Base-by-base conservation (phyloP, 2,329 filamentous ascomycete species). In the Fusarium nanum region DNA sequence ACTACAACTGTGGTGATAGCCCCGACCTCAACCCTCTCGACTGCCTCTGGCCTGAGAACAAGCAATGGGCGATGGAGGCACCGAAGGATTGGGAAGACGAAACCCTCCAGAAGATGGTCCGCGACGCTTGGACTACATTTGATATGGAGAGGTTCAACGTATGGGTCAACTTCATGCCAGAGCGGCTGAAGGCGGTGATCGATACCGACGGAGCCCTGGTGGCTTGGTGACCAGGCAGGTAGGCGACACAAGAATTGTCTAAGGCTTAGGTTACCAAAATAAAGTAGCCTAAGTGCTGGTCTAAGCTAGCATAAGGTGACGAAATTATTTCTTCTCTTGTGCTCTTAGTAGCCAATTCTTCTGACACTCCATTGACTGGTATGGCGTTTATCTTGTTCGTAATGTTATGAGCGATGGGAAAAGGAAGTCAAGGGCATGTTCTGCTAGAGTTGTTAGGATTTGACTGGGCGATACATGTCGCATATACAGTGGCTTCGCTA, bases 151-250 rank as follows among this genome's bases (percentile, higher is more conserved):
- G 75, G 46, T 62, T 81, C 47, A 75, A 81, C 48, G 63, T 78
- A 56, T 81, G 79, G 79, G 78, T 81, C 10, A 79, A 80, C 23
- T 75, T 77, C 20, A 81, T 81, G 79, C 76, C 76, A 20, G 76
- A 78, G 70, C 66, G 79, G 30, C 32, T 81, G 50, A 74, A 67
- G 61, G 71, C 76, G 45, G 76, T 81, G 6, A 56, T 80, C 22
- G 77, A 77, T 7, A 74, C 60, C 3, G 76, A 78, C 4, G 79
- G 79, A 0, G 71, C 64, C 47, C 67, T 81, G 70, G 75, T 80
- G 12, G 55, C 76, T 18, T 81, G 79, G 79, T 80, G 66, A 78
- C 54, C 32, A 10, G 32, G 3, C 16, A 37, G 32, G 16, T 37
- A 16, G 32, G 32, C 16, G 32, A 18, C 16, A 37, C 9, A 37